Evolutionary conservation across 371 early-diverging fungal species (phyloP).

Genomic region (Syncephalastrum sp.): DNA sequence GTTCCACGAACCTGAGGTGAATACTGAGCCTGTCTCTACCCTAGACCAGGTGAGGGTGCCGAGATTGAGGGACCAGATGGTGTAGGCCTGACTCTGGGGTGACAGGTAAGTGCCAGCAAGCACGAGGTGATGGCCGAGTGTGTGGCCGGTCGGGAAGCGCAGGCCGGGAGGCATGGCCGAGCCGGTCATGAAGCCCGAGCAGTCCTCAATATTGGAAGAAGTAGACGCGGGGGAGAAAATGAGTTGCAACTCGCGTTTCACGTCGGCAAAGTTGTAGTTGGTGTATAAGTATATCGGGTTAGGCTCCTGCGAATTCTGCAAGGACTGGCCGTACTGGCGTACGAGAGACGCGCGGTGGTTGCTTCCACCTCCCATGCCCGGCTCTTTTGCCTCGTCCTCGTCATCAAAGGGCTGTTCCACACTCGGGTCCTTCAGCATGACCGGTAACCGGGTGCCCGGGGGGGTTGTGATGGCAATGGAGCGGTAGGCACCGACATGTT

Average conservation of each 20-base stretch:
- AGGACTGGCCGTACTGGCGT: constrained; percentile 12
- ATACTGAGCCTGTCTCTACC: constrained; percentile 64
- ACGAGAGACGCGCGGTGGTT: background rate
- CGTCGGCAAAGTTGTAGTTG: constrained; percentile 78
- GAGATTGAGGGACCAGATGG: constrained; percentile 72
- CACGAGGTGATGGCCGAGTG: constrained; percentile 69
- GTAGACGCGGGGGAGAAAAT: constrained; percentile 45
- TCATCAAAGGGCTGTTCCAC: background rate
- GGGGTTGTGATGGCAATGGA: constrained; percentile 59
- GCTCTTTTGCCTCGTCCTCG: background rate
- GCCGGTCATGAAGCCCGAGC: constrained; percentile 60
- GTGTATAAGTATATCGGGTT: constrained; percentile 67
- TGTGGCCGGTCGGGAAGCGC: constrained; percentile 73
- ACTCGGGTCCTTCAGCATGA: constrained; percentile 12
- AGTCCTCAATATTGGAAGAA: constrained; percentile 45
- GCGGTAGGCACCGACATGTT: constrained; percentile 74
- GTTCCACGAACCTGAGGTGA: constrained; percentile 77
- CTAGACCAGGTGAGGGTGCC: constrained; percentile 63
- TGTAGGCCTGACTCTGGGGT: constrained; percentile 60
- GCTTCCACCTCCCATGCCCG: background rate
- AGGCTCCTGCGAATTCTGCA: constrained; percentile 8
- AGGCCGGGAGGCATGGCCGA: constrained; percentile 71
- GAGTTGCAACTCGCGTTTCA: constrained; percentile 71
- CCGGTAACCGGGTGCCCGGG: constrained; percentile 26
- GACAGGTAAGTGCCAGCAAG: constrained; percentile 74